A percentile compares a stretch with the other conserved stretches of the same genome.
These are phyloP conservation scores for Cymbopogon flexuosus DNA, from an alignment of 202 grass and related monocot species.

Conservation along the genomic window DNA sequence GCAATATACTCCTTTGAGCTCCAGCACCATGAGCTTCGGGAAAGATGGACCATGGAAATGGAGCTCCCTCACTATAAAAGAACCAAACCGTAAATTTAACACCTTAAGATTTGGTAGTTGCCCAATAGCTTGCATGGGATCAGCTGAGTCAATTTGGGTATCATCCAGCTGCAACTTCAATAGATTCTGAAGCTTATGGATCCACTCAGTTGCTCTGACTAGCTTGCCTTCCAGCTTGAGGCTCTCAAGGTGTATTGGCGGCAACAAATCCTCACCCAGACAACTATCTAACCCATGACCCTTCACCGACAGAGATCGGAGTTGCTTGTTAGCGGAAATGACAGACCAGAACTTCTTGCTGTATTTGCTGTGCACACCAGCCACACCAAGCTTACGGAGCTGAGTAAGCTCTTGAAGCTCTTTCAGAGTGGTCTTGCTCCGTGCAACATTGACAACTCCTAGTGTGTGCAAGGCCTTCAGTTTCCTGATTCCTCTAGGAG, in stretches of 20 bases:
- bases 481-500: not conserved
- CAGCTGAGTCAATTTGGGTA: not conserved
- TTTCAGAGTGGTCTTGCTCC: not conserved
- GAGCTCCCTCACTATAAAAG: not conserved
- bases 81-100: not conserved
- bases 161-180: not conserved
- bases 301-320: slow-evolving; percentile 1
- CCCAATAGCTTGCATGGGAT: not conserved
- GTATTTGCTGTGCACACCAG: not conserved
- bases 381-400: slow-evolving; percentile 21
- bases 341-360: not conserved
- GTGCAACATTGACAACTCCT: not conserved
- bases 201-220: not conserved
- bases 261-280: not conserved
- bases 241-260: slow-evolving; percentile 11
- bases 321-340: not conserved
- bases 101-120: not conserved
- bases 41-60: not conserved
- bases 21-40: not conserved
- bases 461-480: slow-evolving; percentile 3
- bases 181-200: not conserved
- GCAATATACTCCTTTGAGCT: not conserved
- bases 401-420: slow-evolving; percentile 16
- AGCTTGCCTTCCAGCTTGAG: not conserved
- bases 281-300: not conserved